Evolutionary conservation across 768 basidiomycete species (phyloP).

Genomic region (Podaxis rugospora): DNA sequence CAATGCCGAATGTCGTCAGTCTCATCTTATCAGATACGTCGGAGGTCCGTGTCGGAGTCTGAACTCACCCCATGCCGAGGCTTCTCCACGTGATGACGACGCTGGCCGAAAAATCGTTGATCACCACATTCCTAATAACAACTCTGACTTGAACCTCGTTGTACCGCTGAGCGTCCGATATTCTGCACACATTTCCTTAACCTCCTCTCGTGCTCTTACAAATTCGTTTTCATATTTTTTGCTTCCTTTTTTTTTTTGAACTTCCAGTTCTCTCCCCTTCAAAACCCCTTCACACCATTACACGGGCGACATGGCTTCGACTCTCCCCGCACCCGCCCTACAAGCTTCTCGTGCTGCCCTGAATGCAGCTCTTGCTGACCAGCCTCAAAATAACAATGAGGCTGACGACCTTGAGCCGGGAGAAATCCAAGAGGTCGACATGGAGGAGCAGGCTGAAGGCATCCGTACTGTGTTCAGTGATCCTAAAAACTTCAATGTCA

Average conservation of each 20-base stretch:
- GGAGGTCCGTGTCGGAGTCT: not conserved
- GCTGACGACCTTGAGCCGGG: conserved; percentile 61
- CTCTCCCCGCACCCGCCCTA: conserved; percentile 61
- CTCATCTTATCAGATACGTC: conserved; percentile 31
- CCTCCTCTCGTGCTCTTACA: not conserved
- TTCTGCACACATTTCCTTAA: not conserved
- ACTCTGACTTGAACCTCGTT: conserved; percentile 1
- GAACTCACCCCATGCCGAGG: not conserved
- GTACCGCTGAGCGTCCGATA: conserved; percentile 3
- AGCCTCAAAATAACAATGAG: conserved; percentile 28
- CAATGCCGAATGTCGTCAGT: not conserved
- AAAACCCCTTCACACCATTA: not conserved
- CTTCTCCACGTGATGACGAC: conserved; percentile 8
- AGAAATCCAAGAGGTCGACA: conserved; percentile 84
- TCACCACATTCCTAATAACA: conserved; percentile 16
- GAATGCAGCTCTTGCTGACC: conserved; percentile 65
- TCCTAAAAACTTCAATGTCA: conserved; percentile 92
- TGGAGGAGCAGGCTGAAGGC: conserved; percentile 76
- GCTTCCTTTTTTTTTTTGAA: conserved; percentile 13
- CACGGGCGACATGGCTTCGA: conserved; percentile 27
- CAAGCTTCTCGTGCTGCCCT: conserved; percentile 80
- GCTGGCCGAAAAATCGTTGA: conserved; percentile 17
- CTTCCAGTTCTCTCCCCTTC: not conserved
- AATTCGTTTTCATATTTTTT: conserved; percentile 8
- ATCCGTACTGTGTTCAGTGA: conserved; percentile 94